Evolutionary conservation across 805 yeast species (phyloP).

Genomic region (Candida boidinii): DNA sequence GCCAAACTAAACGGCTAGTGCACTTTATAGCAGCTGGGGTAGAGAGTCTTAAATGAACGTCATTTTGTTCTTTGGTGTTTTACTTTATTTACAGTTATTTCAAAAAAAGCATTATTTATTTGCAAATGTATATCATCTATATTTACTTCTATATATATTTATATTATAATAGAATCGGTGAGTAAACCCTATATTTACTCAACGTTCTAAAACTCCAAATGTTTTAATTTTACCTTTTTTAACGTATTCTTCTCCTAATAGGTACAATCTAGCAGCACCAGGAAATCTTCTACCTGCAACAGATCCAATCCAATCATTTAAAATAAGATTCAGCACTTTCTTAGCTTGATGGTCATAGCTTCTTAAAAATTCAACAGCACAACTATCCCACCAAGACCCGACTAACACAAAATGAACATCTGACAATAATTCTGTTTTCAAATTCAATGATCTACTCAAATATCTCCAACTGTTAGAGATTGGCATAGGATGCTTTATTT

Average conservation of each 20-base stretch:
- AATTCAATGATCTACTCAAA: constrained; percentile 64
- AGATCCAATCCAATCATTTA: constrained; percentile 42
- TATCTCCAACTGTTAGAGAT: constrained; percentile 57
- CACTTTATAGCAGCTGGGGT: too few relatives aligned
- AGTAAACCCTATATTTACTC: too few relatives aligned
- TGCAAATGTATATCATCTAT: too few relatives aligned
- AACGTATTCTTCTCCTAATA: constrained; percentile 77
- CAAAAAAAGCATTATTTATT: too few relatives aligned
- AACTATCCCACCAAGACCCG: constrained; percentile 90
- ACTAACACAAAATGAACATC: constrained; percentile 66
- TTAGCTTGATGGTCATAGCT: constrained; percentile 63
- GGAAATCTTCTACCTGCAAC: constrained; percentile 49
- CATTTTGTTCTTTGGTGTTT: too few relatives aligned
- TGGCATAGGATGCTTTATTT: constrained; percentile 53
- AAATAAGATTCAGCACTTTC: constrained; percentile 46
- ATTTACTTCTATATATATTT: too few relatives aligned
- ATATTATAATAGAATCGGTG: too few relatives aligned
- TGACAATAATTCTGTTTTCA: constrained; percentile 36
- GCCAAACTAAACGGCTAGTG: too few relatives aligned
- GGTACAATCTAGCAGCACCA: constrained; percentile 69
- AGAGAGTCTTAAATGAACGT: too few relatives aligned
- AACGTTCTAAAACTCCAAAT: too few relatives aligned
- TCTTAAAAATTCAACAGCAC: constrained; percentile 44
- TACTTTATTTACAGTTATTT: background rate
- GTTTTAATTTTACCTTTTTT: constrained; percentile 35